Conservation (phyloP, 805 yeast species). For the Nakazawaea ishiwadae region DNA sequence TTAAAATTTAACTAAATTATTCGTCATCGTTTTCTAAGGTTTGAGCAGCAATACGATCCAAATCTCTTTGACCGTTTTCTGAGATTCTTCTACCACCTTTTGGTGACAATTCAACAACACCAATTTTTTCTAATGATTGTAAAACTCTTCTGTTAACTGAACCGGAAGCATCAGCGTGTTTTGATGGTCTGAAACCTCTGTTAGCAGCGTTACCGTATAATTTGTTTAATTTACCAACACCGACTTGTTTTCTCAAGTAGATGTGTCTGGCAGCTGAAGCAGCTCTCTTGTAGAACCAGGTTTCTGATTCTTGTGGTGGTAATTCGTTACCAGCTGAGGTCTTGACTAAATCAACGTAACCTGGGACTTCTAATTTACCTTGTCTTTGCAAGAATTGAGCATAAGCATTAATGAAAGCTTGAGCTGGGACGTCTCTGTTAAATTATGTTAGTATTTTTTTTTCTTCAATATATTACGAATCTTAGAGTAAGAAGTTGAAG, state of each 20-base stretch:
- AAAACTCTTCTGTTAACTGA: slow-evolving; percentile 98
- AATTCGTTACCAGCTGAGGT: slow-evolving; percentile 98
- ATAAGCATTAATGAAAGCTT: slow-evolving; percentile 98
- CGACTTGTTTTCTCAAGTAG: slow-evolving; percentile 98
- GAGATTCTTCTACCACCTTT: slow-evolving; percentile 99
- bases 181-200: slow-evolving; percentile 99
- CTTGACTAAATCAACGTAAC: slow-evolving; percentile 99
- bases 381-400: slow-evolving; percentile 99
- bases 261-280: slow-evolving; percentile 99
- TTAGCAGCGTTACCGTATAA: slow-evolving; percentile 98
- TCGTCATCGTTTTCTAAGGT: slow-evolving; percentile 89
- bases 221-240: slow-evolving; percentile 99
- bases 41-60: slow-evolving; percentile 99
- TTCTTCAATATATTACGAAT: neutral
- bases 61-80: slow-evolving; percentile 99
- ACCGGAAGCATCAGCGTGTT: slow-evolving; percentile 98
- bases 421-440: slow-evolving; percentile 99
- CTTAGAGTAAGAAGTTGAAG: neutral
- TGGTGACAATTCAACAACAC: slow-evolving; percentile 92
- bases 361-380: slow-evolving; percentile 99
- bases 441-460: slow-evolving; percentile 11
- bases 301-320: slow-evolving; percentile 99
- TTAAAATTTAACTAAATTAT: no score
- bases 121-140: slow-evolving; percentile 97
- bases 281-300: slow-evolving; percentile 99